Base-by-base conservation (phyloP, 2,329 filamentous ascomycete species). In the Stagonosporopsis chrysanthemi region DNA sequence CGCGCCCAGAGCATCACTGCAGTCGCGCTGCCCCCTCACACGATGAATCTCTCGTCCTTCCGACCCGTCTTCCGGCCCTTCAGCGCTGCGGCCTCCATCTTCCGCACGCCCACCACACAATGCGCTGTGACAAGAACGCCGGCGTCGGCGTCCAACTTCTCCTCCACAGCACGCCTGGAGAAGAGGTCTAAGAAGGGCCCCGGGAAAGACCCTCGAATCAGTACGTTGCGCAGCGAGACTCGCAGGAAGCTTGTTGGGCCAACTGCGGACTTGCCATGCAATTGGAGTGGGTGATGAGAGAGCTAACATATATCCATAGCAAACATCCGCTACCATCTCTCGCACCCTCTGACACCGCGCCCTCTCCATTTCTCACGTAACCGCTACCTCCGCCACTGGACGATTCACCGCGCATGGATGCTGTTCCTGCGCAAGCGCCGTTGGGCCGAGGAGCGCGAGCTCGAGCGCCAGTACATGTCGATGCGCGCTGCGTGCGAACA, bases 351-450 rank as follows among this genome's bases (percentile, higher is more conserved):
- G 28, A 90, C 86, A 6, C 88, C 88, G 0, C 86, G 88, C 12
- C 93, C 95, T 0, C 86, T 99, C 64, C 90, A 92, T 69, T 93
- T 98, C 85, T 92, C 87, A 38, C 92, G 94, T 68, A 90, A 90
- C 77, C 88, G 95, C 54, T 86, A 88, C 78, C 87, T 99, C 63
- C 91, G 95, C 43, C 95, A 99, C 83, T 99, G 95, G 95, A 98
- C 95, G 48, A 98, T 99, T 78, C 93, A 98, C 82, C 92, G 95
- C 68, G 94, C 94, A 22, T 98, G 93, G 92, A 84, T 91, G 70
- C 83, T 98, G 28, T 90, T 89, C 79, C 87, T 88, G 69, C 84
- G 88, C 66, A 85, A 90, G 74, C 84, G 88, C 69, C 87, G 88
- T 45, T 81, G 84, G 63, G 79, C 81, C 33, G 83, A 87, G 48